phyloP scores from a whole-genome alignment of 805 yeast species.

The Metschnikowia corniflorae region DNA sequence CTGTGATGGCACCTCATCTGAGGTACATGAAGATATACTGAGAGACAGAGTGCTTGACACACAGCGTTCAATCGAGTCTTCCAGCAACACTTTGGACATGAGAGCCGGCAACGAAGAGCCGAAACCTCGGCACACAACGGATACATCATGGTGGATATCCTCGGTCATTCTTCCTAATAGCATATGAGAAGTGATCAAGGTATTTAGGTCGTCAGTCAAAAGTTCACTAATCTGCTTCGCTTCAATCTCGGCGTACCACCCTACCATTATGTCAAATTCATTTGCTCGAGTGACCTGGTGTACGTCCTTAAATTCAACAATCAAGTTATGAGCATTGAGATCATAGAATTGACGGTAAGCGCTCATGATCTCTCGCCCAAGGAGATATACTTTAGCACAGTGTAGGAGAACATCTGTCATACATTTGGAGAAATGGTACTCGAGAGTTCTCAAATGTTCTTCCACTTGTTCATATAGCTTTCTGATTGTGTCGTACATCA shows the following conservation, averaged over 20 bases:
- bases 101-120: too few species aligned
- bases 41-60: too few species aligned
- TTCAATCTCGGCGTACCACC: background rate
- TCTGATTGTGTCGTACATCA: too few species aligned
- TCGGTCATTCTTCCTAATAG: background rate
- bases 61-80: too few species aligned
- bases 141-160: too few species aligned
- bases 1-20: too few species aligned
- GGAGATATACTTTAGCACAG: too few species aligned
- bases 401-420: background rate
- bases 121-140: too few species aligned
- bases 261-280: background rate
- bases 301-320: background rate
- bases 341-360: background rate
- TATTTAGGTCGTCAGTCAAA: background rate
- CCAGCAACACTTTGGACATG: too few species aligned
- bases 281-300: background rate
- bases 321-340: background rate
- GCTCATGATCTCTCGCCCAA: too few species aligned
- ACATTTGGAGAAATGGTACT: background rate
- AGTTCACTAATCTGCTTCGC: background rate
- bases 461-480: background rate
- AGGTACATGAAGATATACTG: too few species aligned
- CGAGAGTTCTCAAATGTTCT: background rate
- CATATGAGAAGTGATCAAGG: background rate